A percentile compares a stretch with the other conserved stretches of the same genome.
Evolutionary conservation across 179 eudicot species (phyloP).

Genomic region (Patellifolia procumbens): DNA sequence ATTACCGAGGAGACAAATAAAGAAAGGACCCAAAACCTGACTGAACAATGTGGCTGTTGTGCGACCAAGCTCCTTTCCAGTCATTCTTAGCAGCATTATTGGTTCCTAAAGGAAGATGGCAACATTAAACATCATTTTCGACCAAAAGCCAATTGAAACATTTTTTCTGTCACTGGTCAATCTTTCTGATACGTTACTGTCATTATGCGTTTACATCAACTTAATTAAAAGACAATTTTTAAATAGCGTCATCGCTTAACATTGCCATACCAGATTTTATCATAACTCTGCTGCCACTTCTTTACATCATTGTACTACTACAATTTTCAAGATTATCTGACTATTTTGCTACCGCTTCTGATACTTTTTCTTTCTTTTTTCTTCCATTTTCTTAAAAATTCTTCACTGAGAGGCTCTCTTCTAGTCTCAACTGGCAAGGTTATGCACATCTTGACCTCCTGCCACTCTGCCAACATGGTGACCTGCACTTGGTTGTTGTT

Average conservation of each 20-base stretch:
- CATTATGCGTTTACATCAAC: no score
- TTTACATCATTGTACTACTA: background rate
- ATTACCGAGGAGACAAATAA: no score
- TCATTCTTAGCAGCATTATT: no score
- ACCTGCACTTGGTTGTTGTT: background rate
- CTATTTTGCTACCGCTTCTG: background rate
- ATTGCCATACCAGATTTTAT: background rate
- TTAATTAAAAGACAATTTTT: no score
- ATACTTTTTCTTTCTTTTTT: background rate
- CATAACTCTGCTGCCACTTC: background rate
- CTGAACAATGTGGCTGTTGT: no score
- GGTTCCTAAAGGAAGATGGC: no score
- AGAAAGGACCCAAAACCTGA: no score
- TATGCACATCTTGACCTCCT: background rate
- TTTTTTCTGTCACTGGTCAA: background rate
- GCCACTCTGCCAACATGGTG: background rate
- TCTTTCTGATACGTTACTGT: no score
- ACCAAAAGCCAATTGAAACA: no score
- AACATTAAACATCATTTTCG: no score
- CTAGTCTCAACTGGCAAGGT: background rate
- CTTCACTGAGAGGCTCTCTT: no score
- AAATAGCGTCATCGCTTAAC: background rate
- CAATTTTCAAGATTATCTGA: background rate
- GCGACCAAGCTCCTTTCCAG: no score
- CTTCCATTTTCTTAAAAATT: background rate